Base-by-base conservation (phyloP, 2,329 filamentous ascomycete species). In the Sarocladium brachiariae region DNA sequence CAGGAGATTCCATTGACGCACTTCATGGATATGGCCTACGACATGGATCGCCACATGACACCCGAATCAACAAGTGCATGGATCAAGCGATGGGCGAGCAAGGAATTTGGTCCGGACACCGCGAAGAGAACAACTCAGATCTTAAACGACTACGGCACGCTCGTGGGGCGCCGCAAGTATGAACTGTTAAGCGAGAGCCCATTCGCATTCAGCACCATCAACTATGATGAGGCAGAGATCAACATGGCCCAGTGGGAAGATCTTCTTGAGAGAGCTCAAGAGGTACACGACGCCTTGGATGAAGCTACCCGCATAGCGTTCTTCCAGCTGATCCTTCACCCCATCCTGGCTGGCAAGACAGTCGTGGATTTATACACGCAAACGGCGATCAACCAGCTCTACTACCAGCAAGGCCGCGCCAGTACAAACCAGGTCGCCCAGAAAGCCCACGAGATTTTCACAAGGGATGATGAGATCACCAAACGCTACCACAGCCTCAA, bases 241-340 rank as follows among this genome's bases (percentile, higher is more conserved):
- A 70, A 80, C 7, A 65, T 79, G 14, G 65, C 67, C 1, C 70
- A 75, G 48, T 83, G 79, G 78, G 61, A 67, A 10, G 59, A 65
- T 1, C 65, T 81, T 50, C 66, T 68, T 2, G 58, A 63, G 9
- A 62, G 66, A 19, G 73, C 77, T 1, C 68, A 76, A 51, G 60
- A 61, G 1, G 60, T 77, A 1, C 71, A 76, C 51, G 64, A 73
- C 50, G 60, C 60, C 3, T 63, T 81, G 11, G 59, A 70, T 1
- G 56, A 58, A 1, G 66, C 64, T 2, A 61, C 67, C 3, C 70
- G 73, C 51, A 63, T 72, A 7, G 65, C 76, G 1, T 81, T 78
- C 62, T 83, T 80, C 62, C 70, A 83, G 57, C 69, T 78, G 52
- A 70, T 82, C 7, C 65, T 80, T 21, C 77, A 83, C 54, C 77